phyloP scores from a whole-genome alignment of 2,329 filamentous ascomycete species.

The Endothia cerciana region DNA sequence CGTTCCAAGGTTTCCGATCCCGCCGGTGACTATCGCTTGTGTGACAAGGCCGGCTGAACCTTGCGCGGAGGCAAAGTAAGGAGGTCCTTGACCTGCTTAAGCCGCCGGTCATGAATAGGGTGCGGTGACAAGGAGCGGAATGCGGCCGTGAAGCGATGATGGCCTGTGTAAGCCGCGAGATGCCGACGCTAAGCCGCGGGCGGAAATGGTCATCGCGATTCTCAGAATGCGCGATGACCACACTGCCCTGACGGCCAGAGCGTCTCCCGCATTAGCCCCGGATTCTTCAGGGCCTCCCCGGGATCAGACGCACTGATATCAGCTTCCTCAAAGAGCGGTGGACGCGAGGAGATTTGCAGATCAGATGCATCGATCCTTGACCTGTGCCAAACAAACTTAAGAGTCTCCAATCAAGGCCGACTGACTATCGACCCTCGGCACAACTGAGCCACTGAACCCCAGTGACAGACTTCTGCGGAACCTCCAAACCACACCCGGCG shows the following conservation, averaged over 20 bases:
- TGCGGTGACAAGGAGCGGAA: constrained; percentile 20
- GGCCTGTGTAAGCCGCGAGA: constrained; percentile 22
- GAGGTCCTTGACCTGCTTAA: constrained; percentile 21
- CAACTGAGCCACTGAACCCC: neutral
- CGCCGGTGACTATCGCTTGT: neutral
- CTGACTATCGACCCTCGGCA: constrained; percentile 11
- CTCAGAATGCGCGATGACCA: constrained; percentile 1
- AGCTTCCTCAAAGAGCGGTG: constrained; percentile 11
- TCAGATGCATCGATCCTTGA: constrained; percentile 3
- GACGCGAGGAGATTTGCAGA: neutral
- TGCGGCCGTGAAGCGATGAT: constrained; percentile 20
- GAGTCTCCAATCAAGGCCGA: constrained; percentile 7
- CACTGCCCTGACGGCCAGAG: neutral
- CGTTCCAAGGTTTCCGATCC: neutral
- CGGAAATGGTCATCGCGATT: constrained; percentile 13
- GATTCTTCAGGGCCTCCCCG: constrained; percentile 4
- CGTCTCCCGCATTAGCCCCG: neutral
- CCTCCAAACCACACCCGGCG: neutral
- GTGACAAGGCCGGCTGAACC: constrained; percentile 18
- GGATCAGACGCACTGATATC: constrained; percentile 7
- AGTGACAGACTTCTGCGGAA: neutral
- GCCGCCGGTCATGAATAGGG: constrained; percentile 19
- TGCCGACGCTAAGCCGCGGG: constrained; percentile 27
- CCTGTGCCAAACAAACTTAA: constrained; percentile 4
- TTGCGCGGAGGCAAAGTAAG: constrained; percentile 16